Base-by-base conservation (phyloP, 2,329 filamentous ascomycete species). In the Diaporthe caulivora region DNA sequence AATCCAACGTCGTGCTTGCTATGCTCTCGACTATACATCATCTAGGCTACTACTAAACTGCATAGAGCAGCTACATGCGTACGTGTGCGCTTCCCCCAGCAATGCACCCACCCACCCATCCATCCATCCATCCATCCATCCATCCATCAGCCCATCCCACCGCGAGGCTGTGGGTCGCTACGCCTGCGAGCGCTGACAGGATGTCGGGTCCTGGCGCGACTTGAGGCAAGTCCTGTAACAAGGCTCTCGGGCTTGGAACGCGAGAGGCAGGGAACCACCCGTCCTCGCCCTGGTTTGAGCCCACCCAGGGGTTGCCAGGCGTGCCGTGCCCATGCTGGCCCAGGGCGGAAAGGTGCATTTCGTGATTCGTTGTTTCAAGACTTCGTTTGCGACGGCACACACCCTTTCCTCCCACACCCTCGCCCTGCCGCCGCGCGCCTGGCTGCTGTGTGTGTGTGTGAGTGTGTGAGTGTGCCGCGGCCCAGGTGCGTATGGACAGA, bases 201-300 rank as follows among this genome's bases (percentile, higher is more conserved):
- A 70, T 51, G 54, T 70, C 70, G 75, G 77, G 77, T 78, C 78
- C 77, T 80, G 79, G 80, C 79, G 79, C 78, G 77, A 81, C 79
- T 80, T 82, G 82, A 82, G 76, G 81, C 82, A 83, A 70, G 79
- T 79, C 78, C 80, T 82, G 81, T 82, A 80, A 81, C 81, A 81
- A 74, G 70, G 73, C 74, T 64, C 69, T 73, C 74, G 57, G 54
- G 58, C 53, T 49, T 64, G 47, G 51, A 62, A 65, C 60, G 60
- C 44, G 17, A 24, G 21, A 49, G 42, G 60, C 60, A 57, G 40
- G 47, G 53, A 54, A 57, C 67, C 68, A 70, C 31, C 5, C 26
- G 40, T 49, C 17, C 53, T 44, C 54, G 53, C 26, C 53, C 40
- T 53, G 62, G 64, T 65, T 70, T 70, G 62, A 65, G 53, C 72